phyloP scores from a whole-genome alignment of 345 rosid genomes.

The Trapa bicornis region DNA sequence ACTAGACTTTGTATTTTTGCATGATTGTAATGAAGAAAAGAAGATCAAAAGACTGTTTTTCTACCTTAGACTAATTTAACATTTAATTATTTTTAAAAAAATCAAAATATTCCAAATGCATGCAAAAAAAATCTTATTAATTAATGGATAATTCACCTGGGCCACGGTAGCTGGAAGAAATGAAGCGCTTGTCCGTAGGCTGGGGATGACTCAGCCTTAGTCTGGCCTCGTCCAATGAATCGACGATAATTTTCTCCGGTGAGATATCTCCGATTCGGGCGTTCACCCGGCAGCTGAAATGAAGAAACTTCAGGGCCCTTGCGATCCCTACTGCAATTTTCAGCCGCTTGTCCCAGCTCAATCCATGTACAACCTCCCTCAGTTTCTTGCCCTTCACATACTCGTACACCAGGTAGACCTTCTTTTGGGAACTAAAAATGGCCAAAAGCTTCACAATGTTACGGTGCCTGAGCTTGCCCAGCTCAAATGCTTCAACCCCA shows the following conservation, averaged over 20 bases:
- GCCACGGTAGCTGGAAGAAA: conserved; percentile 35
- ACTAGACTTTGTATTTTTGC: conserved; percentile 1
- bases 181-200: conserved; percentile 23
- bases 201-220: conserved; percentile 31
- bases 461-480: conserved; percentile 38
- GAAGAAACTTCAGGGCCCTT: conserved; percentile 52
- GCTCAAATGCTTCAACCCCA: conserved; percentile 21
- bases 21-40: conserved; percentile 1
- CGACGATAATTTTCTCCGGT: conserved; percentile 44
- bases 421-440: conserved; percentile 36
- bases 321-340: conserved; percentile 51
- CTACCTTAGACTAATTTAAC: background rate
- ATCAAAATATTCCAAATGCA: background rate
- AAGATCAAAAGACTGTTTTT: background rate
- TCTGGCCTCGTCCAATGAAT: conserved; percentile 35
- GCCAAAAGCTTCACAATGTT: conserved; percentile 49
- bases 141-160: conserved; percentile 35
- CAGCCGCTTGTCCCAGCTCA: conserved; percentile 53
- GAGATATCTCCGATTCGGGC: conserved; percentile 33
- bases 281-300: conserved; percentile 25
- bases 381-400: conserved; percentile 40
- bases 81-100: no score
- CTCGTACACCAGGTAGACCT: conserved; percentile 40
- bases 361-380: conserved; percentile 26
- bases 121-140: background rate